Base-by-base conservation (phyloP, 768 basidiomycete species). In the Tubosaeta sp. region DNA sequence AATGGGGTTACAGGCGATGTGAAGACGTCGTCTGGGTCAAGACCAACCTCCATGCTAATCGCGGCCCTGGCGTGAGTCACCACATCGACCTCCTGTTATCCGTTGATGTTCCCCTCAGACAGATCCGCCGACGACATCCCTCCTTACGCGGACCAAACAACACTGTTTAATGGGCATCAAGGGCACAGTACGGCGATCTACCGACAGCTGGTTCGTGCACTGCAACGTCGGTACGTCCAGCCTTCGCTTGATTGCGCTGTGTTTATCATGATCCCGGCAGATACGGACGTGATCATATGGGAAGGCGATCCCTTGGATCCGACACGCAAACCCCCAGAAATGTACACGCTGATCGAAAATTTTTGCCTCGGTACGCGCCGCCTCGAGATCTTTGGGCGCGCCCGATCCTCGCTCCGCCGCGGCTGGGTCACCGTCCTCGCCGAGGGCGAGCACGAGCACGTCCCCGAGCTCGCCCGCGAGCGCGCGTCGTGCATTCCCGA, bases 11-110 rank as follows among this genome's bases (percentile, higher is more conserved):
- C 64, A 74, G 93, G 38, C 71, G 96, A 45, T 96, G 93, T 61
- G 96, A 99, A 62, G 96, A 99, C 64, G 90, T 99, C n/a, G 90
- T 96, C 5, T 98, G 94, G 94, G 87, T 96, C 49, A 93, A 92
- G 73, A 94, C 92, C 41, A 99, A 97, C 65, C 78, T 78, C 52
- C 75, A 70, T 19, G 77, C 72, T 21, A 87, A 88, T 65, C 75
- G 75, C 14, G 89, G 89, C 2, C 86, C 91, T 47, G 89, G 87
- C 49, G 87, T 88, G 64, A 60, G 83, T 73, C 14, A 10, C 38
- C 44, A 16, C 38, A 38, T 16, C 35, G 9, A 46, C 24, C 24
- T 1, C 40, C 16, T 10, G 3, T 21, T 22, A 14, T 11, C 34
- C 53, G 11, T 19, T 41, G 36, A 55, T 44, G 31, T 49, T 50